Conservation (phyloP, 495 filamentous ascomycete species). For the Penicillium alfredii region DNA sequence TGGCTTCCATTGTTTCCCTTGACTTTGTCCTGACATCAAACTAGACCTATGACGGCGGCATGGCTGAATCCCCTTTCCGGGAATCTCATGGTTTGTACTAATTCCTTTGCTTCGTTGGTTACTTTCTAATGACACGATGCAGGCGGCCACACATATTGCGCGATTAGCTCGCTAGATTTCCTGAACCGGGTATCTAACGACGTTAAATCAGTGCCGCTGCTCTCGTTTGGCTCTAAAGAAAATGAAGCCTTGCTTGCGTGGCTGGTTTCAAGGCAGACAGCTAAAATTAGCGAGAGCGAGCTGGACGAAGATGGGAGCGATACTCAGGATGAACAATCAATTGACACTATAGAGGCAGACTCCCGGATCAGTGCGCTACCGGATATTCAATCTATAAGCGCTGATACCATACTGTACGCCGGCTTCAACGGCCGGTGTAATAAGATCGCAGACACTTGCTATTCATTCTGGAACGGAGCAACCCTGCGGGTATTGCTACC, state of each 20-base stretch:
- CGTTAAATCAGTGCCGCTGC: conserved; percentile 14
- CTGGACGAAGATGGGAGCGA: neutral
- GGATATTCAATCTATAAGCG: conserved; percentile 25
- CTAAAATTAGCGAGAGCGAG: conserved; percentile 44
- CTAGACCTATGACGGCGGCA: conserved; percentile 86
- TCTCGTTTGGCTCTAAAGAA: conserved; percentile 27
- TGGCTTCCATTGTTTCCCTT: no score
- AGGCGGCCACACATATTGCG: conserved; percentile 89
- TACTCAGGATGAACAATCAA: neutral
- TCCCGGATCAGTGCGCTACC: conserved; percentile 30
- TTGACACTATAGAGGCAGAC: conserved; percentile 16
- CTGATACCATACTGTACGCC: conserved; percentile 40
- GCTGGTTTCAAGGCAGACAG: conserved; percentile 67
- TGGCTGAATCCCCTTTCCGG: conserved; percentile 71
- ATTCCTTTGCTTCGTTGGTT: conserved; percentile 2
- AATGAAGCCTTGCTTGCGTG: conserved; percentile 50
- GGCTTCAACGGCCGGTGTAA: conserved; percentile 87
- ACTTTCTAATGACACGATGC: conserved; percentile 16
- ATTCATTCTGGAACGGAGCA: conserved; percentile 82
- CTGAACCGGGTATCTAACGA: conserved; percentile 43
- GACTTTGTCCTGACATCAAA: no score
- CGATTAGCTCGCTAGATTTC: conserved; percentile 66
- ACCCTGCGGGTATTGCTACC: conserved; percentile 63
- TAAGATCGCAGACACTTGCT: conserved; percentile 89
- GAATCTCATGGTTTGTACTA: conserved; percentile 77